These are phyloP conservation scores for Spiraea crenata DNA, from an alignment of 331 rosid genomes.

Conservation along the genomic window DNA sequence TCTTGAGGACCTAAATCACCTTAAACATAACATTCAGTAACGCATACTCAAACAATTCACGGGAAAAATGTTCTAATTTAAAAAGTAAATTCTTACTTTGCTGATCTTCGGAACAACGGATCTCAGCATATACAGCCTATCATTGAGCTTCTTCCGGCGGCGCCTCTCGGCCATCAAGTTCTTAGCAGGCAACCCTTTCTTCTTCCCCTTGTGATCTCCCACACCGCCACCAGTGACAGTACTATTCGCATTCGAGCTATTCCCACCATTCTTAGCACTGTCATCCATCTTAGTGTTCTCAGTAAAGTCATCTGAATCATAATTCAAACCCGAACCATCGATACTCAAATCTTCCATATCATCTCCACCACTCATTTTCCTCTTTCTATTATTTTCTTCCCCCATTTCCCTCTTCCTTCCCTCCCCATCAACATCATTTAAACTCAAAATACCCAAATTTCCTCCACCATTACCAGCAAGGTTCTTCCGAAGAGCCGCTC, in stretches of 20 bases:
- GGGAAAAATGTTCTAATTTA: not conserved
- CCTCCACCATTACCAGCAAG: constrained; percentile 27
- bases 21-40: not conserved
- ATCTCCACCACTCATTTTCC: constrained; percentile 37
- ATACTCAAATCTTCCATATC: constrained; percentile 48
- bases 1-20: constrained; percentile 11
- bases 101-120: constrained; percentile 85
- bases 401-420: constrained; percentile 31
- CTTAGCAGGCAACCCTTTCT: constrained; percentile 80
- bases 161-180: constrained; percentile 90
- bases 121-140: constrained; percentile 81
- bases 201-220: constrained; percentile 69
- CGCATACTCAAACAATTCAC: not conserved
- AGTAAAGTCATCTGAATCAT: constrained; percentile 64
- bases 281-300: constrained; percentile 51
- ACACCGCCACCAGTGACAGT: constrained; percentile 41
- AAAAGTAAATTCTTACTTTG: constrained; percentile 52
- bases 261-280: constrained; percentile 43
- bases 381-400: constrained; percentile 37
- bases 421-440: constrained; percentile 8
- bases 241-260: constrained; percentile 51
- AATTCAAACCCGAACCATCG: constrained; percentile 64
- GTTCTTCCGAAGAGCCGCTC: constrained; percentile 62
- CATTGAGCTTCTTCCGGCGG: constrained; percentile 85
- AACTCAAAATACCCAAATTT: constrained; percentile 29